Evolutionary conservation across 1,284 basidiomycete species (phyloP).

Genomic region (Tilletia caries): DNA sequence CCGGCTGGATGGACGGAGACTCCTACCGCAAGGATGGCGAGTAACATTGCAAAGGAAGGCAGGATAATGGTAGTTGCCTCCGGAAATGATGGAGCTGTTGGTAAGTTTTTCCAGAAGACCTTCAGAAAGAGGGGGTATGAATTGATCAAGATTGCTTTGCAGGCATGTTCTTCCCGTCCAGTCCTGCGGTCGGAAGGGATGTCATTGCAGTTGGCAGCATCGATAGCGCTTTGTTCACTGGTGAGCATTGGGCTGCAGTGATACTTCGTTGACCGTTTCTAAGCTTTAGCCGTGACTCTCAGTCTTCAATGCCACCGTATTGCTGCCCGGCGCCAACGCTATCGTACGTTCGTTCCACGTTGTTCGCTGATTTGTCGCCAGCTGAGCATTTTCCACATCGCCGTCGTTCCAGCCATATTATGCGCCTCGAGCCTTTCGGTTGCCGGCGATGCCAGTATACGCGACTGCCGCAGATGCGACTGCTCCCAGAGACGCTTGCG

Average conservation of each 20-base stretch:
- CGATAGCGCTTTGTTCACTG: conserved; percentile 17
- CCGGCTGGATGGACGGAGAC: conserved; percentile 19
- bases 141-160: not conserved
- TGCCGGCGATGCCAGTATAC: conserved; percentile 31
- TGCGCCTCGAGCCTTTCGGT: not conserved
- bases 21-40: conserved; percentile 17
- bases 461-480: conserved; percentile 44
- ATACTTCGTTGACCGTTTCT: not conserved
- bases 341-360: conserved; percentile 1
- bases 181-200: conserved; percentile 15
- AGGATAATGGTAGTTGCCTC: conserved; percentile 15
- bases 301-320: conserved; percentile 17
- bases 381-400: too few species aligned
- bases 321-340: not conserved
- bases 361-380: not conserved
- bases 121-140: not conserved
- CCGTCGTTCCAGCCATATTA: conserved; percentile 8
- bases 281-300: not conserved
- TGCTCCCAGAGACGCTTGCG: conserved; percentile 61
- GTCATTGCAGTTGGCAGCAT: conserved; percentile 18
- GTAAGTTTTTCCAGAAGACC: not conserved
- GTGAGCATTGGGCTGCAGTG: not conserved
- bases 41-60: conserved; percentile 13
- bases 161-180: conserved; percentile 20
- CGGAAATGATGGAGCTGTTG: conserved; percentile 17